phyloP scores from a whole-genome alignment of 768 basidiomycete species.

The Roridomyces roridus region DNA sequence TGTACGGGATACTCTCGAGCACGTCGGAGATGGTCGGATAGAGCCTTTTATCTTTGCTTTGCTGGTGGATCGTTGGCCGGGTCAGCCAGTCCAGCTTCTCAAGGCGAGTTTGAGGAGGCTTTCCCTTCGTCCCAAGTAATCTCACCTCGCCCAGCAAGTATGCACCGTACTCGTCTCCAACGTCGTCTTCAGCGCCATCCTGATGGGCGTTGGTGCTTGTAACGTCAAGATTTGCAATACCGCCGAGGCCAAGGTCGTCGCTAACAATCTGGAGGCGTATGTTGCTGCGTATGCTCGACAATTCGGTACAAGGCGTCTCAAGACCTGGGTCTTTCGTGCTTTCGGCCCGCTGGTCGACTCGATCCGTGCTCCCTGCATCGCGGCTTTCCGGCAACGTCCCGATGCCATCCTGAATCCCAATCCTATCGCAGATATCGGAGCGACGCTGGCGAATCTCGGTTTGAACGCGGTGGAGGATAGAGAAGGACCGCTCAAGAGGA shows the following conservation, averaged over 20 bases:
- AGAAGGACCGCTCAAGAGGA: too few relatives aligned
- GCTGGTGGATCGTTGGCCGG: neutral
- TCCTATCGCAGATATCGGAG: too few relatives aligned
- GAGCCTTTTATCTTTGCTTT: neutral
- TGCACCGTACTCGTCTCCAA: neutral
- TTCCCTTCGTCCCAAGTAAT: neutral
- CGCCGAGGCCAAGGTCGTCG: neutral
- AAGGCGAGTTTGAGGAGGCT: neutral
- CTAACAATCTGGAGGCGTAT: conserved; percentile 2
- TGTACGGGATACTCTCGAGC: conserved; percentile 4
- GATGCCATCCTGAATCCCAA: neutral
- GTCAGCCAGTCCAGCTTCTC: neutral
- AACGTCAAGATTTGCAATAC: neutral
- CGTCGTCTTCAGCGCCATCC: conserved; percentile 4
- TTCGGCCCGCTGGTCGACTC: conserved; percentile 3
- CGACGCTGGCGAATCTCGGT: too few relatives aligned
- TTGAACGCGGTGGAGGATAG: too few relatives aligned
- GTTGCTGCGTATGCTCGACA: neutral
- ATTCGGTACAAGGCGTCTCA: conserved; percentile 4
- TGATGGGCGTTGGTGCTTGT: neutral
- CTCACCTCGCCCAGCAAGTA: neutral
- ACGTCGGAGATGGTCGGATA: conserved; percentile 6
- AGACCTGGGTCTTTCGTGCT: conserved; percentile 8
- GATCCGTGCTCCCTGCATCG: neutral
- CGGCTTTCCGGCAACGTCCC: neutral